Evolutionary conservation across 805 yeast species (phyloP), one percentile per base, ranked within the genome.

Genomic region (Hanseniaspora nectarophila): DNA sequence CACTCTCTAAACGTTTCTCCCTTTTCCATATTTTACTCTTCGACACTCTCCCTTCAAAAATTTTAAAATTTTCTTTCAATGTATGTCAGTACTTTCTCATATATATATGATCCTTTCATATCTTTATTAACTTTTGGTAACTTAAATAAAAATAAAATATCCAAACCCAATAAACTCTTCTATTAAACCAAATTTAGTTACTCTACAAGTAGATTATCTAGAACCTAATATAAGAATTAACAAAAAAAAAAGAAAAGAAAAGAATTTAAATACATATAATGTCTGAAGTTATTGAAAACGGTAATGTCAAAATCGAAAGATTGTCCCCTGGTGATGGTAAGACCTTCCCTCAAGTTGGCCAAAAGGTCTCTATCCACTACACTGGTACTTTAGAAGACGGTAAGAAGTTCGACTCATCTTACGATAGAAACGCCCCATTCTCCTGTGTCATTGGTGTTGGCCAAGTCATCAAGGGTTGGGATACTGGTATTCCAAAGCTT

Each of bases 401-500:
- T 63, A 87, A 85, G 74, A 86, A 86, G 72, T 90, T 90, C 67
- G 97, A 90, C 70, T 86, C 96, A 51, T 88, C 97, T 53, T 77
- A 88, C 61, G 95, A 87, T 75, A 82, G 97, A 73, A 92, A 92
- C 65, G 80, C 83, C 69, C 96, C 97, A 59, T 90, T 90, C 81
- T 90, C 86, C 69, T 84, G 95, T 69, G 72, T 74, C 70, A 86
- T 90, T 66, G 97, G 97, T 69, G 95, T 85, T 59, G 96, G 97
- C 58, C 95, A 84, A 72, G 97, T 90, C 60, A 90, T 90, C 72
- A 80, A 80, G 66, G 97, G 97, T 59, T 90, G 97, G 97, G 97
- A 89, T 65, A 85, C 80, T 63, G 95, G 89, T 56, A 86, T 88
- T 67, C 95, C 97, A 53, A 80, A 88, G 70, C 75, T 90, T 67